Percentiles rank a stretch among this genome's conserved stretches.
Evolutionary conservation across 345 rosid species (phyloP).

Genomic region (Populus davidiana): DNA sequence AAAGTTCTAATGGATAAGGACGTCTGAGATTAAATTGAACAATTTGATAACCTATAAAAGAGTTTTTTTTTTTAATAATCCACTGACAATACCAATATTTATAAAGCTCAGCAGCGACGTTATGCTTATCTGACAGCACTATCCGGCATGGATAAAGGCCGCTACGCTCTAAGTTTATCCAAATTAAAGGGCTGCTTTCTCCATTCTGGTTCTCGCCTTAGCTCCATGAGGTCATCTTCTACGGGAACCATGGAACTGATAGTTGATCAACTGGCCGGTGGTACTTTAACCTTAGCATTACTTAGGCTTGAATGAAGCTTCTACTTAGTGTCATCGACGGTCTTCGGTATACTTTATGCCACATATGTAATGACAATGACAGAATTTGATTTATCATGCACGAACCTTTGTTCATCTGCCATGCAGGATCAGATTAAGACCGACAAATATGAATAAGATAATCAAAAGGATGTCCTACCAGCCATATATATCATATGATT

Average conservation of each 20-base stretch:
- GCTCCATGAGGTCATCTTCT: slow-evolving; percentile 1
- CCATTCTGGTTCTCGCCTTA: not conserved
- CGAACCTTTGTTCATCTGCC: not conserved
- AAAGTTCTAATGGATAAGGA: not conserved
- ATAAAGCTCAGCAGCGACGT: slow-evolving; percentile 9
- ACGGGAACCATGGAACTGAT: not conserved
- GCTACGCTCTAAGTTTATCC: not conserved
- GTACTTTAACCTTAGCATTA: not conserved
- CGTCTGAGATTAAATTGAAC: not conserved
- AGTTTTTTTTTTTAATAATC: not conserved
- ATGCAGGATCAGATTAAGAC: not conserved
- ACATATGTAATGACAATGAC: not conserved
- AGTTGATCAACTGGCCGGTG: not conserved
- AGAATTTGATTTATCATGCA: not conserved
- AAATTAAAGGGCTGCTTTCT: not conserved
- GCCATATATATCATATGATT: not conserved
- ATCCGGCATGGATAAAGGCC: not conserved
- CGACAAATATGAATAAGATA: not conserved
- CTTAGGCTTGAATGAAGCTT: not conserved
- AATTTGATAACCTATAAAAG: not conserved
- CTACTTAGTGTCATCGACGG: not conserved
- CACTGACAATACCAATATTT: not conserved
- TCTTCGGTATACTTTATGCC: not conserved
- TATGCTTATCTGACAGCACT: slow-evolving; percentile 8
- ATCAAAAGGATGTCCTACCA: not conserved